Evolutionary conservation across 257 asterid genomes (phyloP), one percentile per base, ranked within the genome.

Genomic region (Cynanchum wilfordii): DNA sequence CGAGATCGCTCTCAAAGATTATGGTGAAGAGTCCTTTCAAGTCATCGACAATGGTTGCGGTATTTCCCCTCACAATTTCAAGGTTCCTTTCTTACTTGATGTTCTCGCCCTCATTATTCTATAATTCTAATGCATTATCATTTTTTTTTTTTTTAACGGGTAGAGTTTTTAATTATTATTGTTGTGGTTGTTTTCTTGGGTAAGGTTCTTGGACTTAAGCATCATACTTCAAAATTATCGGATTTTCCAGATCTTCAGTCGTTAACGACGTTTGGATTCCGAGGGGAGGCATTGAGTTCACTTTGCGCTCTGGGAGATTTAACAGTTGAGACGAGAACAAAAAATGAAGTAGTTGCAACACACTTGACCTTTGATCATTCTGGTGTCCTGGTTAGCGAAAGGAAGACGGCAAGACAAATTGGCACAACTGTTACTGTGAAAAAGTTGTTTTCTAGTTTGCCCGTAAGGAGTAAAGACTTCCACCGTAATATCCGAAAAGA

Each of bases 221-320:
- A 95, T 81, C 99, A 92, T 72, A 95, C 99, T 25, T 95, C 98
- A 22, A 94, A 94, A 83, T 86, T 94, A 77, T 74, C 86, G 72
- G 96, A 87, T 75, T 88, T 94, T 80, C 89, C 87, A 3, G 99
- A 91, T 83, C 97, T 94, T 79, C 93, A 87, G 75, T 84, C 89
- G 20, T 72, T 91, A 58, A 80, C 90, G 5, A 94, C 99, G 38
- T 94, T 88, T 74, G 99, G 99, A 33, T 94, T 94, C 80, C 90
- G 99, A 68, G 99, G 99, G 75, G 99, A 94, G 82, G 99, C 99
- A n/a, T 83, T 94, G 95, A 94, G 99, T 75, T 88, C 99, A 22
- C 81, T 94, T 10, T 94, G 99, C 74, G 81, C 88, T 42, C 72
- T 94, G 68, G 99, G 96, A 76, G 96, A 91, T 59, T 79, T 94